These are phyloP conservation scores for Volvox africanus DNA, from an alignment of 139 green algal species.

Conservation along the genomic window DNA sequence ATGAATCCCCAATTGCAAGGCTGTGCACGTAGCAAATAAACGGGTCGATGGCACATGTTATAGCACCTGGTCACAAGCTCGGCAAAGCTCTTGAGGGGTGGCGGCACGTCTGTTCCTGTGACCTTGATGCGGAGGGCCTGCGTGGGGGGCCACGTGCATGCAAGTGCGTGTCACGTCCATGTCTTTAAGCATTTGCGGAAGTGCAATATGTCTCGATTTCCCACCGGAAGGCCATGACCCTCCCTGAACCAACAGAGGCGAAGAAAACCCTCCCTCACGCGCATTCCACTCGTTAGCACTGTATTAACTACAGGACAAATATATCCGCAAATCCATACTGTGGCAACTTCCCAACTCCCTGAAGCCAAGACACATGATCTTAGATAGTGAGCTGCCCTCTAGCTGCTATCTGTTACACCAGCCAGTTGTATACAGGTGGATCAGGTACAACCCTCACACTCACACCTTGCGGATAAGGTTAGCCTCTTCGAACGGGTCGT, in stretches of 20 bases:
- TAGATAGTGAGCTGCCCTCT: neutral
- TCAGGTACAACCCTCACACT: neutral
- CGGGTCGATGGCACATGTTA: no score
- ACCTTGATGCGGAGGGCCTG: slow-evolving; percentile 40
- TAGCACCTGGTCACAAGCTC: slow-evolving; percentile 31
- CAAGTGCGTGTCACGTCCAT: no score
- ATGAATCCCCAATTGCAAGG: no score
- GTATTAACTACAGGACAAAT: neutral
- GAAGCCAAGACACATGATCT: neutral
- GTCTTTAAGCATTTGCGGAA: neutral
- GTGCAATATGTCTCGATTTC: neutral
- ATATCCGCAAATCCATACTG: neutral
- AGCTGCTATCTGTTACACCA: neutral
- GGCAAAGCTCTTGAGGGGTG: slow-evolving; percentile 54
- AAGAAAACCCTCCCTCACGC: neutral
- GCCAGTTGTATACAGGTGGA: neutral
- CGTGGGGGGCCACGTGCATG: neutral
- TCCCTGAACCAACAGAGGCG: neutral
- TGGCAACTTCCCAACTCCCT: neutral
- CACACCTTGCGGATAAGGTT: slow-evolving; percentile 80
- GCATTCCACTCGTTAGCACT: no score
- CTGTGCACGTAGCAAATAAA: no score
- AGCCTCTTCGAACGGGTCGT: slow-evolving; percentile 74
- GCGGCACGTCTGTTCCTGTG: slow-evolving; percentile 37
- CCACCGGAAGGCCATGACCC: neutral